Percentiles rank a stretch among this genome's conserved stretches.
Conservation (phyloP, 108 stramenopile genomes). For the Pseudonitzschia multistriata region DNA sequence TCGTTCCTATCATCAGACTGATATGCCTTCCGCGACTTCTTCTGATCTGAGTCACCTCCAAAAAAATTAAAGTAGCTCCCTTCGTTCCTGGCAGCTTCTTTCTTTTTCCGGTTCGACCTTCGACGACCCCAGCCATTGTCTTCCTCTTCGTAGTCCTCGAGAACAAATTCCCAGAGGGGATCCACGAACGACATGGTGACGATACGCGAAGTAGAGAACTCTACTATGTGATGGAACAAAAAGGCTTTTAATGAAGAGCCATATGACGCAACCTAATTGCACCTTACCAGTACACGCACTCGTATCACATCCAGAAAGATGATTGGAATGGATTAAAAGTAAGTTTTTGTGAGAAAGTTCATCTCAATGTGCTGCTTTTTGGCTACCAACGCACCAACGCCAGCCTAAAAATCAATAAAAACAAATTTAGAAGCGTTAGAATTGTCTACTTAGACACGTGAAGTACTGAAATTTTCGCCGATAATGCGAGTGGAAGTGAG, state of each 20-base stretch:
- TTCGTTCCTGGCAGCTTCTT: background rate
- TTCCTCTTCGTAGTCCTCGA: constrained; percentile 25
- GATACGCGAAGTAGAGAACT: background rate
- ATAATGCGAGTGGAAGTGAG: background rate
- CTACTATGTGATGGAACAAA: no score
- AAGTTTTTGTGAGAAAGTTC: background rate
- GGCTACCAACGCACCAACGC: background rate
- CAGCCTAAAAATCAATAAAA: background rate
- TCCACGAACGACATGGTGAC: constrained; percentile 21
- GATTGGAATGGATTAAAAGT: background rate
- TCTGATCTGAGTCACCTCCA: background rate
- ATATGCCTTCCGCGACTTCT: background rate
- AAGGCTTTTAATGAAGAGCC: no score
- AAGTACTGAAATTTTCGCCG: background rate
- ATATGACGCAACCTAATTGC: no score
- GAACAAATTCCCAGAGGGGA: constrained; percentile 30
- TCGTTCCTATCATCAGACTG: constrained; percentile 2
- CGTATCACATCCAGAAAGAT: no score
- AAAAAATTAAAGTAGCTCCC: background rate
- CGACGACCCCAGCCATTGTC: background rate
- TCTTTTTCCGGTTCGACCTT: background rate
- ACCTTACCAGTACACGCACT: no score
- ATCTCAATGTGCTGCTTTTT: background rate
- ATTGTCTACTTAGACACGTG: background rate
- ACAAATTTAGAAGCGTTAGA: background rate